phyloP scores from a whole-genome alignment of 2,329 filamentous ascomycete species.

The Diaporthe destruens region DNA sequence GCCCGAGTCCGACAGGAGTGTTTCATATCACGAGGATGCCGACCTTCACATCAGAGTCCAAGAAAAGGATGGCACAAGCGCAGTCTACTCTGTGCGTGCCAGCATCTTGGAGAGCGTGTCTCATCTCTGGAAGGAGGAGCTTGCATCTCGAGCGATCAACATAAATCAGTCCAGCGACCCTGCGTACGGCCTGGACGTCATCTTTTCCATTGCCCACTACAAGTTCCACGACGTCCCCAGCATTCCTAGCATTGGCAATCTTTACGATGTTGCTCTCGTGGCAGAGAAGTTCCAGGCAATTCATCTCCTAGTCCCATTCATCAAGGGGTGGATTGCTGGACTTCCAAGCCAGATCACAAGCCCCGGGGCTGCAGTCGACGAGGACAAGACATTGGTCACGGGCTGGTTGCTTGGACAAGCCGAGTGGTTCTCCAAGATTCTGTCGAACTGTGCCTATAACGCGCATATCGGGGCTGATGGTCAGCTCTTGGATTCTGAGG shows the following conservation, averaged over 20 bases:
- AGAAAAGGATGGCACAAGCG: conserved; percentile 18
- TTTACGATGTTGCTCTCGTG: conserved; percentile 43
- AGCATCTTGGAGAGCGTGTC: conserved; percentile 42
- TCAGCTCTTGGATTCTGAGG: conserved; percentile 41
- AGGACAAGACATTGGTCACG: conserved; percentile 44
- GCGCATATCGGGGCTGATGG: conserved; percentile 41
- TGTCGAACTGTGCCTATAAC: conserved; percentile 43
- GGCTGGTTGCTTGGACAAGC: conserved; percentile 45
- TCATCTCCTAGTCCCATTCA: conserved; percentile 44
- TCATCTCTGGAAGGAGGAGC: conserved; percentile 37
- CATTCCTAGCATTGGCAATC: conserved; percentile 39
- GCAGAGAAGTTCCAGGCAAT: conserved; percentile 44
- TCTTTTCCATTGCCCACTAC: conserved; percentile 46
- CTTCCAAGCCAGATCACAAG: conserved; percentile 40
- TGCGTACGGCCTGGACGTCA: conserved; percentile 42
- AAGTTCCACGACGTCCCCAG: conserved; percentile 44
- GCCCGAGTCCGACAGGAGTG: conserved; percentile 11
- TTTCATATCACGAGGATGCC: conserved; percentile 44
- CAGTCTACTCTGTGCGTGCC: conserved; percentile 42
- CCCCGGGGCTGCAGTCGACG: conserved; percentile 33
- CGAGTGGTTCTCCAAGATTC: conserved; percentile 41
- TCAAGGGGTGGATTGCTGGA: conserved; percentile 42
- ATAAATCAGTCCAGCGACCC: conserved; percentile 34
- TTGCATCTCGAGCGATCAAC: conserved; percentile 25
- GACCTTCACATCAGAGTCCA: conserved; percentile 43